These are phyloP conservation scores for Clohesyomyces aquaticus DNA, from an alignment of 495 filamentous ascomycete genomes.

Conservation along the genomic window DNA sequence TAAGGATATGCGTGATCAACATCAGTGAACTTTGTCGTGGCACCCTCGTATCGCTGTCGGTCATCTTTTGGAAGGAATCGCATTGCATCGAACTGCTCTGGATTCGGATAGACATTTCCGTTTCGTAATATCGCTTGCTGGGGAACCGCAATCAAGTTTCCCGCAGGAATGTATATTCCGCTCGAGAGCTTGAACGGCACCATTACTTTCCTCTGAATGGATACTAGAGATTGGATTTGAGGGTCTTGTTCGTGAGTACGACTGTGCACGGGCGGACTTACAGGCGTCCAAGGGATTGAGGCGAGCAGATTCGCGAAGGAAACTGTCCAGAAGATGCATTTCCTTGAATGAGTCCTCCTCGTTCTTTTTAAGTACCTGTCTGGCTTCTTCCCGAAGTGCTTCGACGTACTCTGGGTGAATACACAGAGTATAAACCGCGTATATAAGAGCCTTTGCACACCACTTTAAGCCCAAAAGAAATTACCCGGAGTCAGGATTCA, in stretches of 20 bases:
- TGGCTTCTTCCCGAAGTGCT: conserved; percentile 4
- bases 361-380: neutral
- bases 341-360: neutral
- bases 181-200: neutral
- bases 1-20: neutral
- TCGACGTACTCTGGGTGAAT: conserved; percentile 16
- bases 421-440: conserved; percentile 12
- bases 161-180: neutral
- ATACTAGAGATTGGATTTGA: neutral
- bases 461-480: neutral
- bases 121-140: neutral
- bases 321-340: neutral
- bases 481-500: neutral
- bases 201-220: neutral
- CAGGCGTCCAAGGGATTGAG: neutral
- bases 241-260: neutral
- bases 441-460: conserved; percentile 4
- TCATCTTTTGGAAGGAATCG: neutral
- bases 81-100: neutral
- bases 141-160: neutral
- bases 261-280: neutral
- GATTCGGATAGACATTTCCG: neutral
- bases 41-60: neutral
- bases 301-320: neutral
- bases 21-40: neutral